phyloP scores from a whole-genome alignment of 805 yeast species.

The Blastobotrys peoriensis region DNA sequence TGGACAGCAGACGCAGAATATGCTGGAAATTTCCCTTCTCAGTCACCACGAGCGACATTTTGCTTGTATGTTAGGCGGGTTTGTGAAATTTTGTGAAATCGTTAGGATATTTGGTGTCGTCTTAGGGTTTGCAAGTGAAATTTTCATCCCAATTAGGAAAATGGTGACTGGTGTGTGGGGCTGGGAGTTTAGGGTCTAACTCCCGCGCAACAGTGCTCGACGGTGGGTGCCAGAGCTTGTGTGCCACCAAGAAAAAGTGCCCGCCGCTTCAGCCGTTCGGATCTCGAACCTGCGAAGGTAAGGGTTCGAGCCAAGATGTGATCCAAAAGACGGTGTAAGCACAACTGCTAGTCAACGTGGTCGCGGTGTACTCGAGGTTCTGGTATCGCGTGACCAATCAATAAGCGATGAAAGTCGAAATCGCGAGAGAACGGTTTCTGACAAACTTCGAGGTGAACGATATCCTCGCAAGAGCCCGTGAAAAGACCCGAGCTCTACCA shows the following conservation, averaged over 20 bases:
- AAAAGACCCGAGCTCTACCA: conserved; percentile 1
- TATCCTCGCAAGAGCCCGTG: conserved; percentile 35
- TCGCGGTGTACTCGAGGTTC: no score
- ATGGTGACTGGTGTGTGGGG: no score
- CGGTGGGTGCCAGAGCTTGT: no score
- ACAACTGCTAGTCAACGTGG: no score
- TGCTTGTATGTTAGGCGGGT: conserved; percentile 24
- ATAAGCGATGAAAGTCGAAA: conserved; percentile 43
- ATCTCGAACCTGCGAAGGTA: no score
- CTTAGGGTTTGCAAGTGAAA: conserved; percentile 5
- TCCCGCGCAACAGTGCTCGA: no score
- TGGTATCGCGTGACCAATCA: no score
- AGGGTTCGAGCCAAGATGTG: no score
- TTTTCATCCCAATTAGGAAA: conserved; percentile 8
- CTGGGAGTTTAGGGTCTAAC: no score
- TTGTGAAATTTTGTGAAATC: conserved; percentile 1
- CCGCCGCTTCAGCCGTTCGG: no score
- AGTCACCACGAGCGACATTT: conserved; percentile 95
- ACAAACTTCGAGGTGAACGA: conserved; percentile 60
- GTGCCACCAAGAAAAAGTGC: no score
- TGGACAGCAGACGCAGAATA: conserved; percentile 99
- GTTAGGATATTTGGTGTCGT: conserved; percentile 1
- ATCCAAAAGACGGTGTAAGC: no score
- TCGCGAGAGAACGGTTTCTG: conserved; percentile 50
- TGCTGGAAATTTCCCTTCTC: conserved; percentile 99